Evolutionary conservation across 345 rosid genomes (phyloP).

Genomic region (Diplotaxis tenuifolia): DNA sequence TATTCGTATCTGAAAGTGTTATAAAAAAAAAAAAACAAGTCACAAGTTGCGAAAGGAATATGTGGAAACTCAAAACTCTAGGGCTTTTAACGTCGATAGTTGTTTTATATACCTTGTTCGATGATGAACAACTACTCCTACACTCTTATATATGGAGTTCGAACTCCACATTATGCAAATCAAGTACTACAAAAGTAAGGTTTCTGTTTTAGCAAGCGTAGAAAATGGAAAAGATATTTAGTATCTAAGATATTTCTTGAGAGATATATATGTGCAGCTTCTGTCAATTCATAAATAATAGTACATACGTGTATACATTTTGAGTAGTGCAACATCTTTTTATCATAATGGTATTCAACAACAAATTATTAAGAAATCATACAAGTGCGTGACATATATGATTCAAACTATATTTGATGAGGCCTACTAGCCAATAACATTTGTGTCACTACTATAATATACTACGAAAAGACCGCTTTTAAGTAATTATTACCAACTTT

Average conservation of each 20-base stretch:
- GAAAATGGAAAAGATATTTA: neutral
- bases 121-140: neutral
- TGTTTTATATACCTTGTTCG: neutral
- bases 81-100: neutral
- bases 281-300: neutral
- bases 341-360: neutral
- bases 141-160: neutral
- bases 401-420: slow-evolving; percentile 18
- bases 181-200: neutral
- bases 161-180: neutral
- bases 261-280: neutral
- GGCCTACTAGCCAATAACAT: slow-evolving; percentile 27
- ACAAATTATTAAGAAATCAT: neutral
- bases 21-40: no score
- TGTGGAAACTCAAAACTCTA: neutral
- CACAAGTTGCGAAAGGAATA: neutral
- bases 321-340: neutral
- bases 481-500: slow-evolving; percentile 38
- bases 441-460: slow-evolving; percentile 12
- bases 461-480: slow-evolving; percentile 23
- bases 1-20: no score
- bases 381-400: slow-evolving; percentile 16
- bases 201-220: neutral
- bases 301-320: neutral
- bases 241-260: neutral